Percentiles rank a stretch among this genome's conserved stretches.
Evolutionary conservation across 306 rosid genomes (phyloP).

Genomic region (Carpinus viminea): DNA sequence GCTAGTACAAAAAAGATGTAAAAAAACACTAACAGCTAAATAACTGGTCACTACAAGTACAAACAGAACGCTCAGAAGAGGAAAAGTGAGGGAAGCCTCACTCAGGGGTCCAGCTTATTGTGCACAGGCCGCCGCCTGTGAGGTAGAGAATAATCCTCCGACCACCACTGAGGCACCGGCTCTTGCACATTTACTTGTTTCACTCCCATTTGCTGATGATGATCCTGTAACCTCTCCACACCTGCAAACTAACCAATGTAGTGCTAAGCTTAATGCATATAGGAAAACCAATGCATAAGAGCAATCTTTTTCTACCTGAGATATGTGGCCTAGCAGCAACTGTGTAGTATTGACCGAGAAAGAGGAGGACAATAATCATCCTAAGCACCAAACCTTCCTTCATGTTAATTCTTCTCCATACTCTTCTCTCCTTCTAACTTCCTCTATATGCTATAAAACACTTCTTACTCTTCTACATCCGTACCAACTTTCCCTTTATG

Average conservation of each 20-base stretch:
- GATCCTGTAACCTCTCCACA: constrained; percentile 6
- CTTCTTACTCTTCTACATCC: constrained; percentile 4
- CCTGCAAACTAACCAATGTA: constrained; percentile 23
- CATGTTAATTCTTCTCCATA: constrained; percentile 25
- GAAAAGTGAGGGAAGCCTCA: neutral
- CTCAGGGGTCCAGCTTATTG: constrained; percentile 30
- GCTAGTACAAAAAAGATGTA: neutral
- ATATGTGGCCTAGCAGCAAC: constrained; percentile 16
- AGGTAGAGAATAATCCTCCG: constrained; percentile 37
- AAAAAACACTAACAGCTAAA: neutral
- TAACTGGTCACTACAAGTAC: neutral
- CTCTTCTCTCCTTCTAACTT: constrained; percentile 1
- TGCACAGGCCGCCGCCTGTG: constrained; percentile 32
- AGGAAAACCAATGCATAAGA: neutral
- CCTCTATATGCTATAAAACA: neutral
- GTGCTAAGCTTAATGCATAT: neutral
- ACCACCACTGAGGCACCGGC: constrained; percentile 27
- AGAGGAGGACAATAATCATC: constrained; percentile 25
- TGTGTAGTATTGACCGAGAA: constrained; percentile 16
- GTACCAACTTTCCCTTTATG: neutral
- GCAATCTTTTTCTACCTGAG: constrained; percentile 28
- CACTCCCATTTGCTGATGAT: constrained; percentile 9
- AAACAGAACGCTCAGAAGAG: neutral
- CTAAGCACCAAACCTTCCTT: constrained; percentile 22
- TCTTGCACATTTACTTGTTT: neutral